Conservation (phyloP, 2,329 filamentous ascomycete genomes). For the Colletotrichum magnum region DNA sequence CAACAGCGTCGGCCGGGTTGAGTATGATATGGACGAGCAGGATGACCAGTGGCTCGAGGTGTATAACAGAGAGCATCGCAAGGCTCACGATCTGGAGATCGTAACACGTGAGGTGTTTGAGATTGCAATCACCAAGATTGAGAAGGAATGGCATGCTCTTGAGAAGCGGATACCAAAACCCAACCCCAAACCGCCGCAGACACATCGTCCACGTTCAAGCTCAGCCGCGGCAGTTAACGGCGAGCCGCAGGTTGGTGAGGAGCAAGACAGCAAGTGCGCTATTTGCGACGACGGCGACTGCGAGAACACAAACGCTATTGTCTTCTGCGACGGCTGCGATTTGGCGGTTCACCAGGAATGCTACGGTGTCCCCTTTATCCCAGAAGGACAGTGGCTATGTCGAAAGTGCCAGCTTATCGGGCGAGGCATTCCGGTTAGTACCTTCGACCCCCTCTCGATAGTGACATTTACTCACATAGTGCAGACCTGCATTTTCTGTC, state of each 20-base stretch:
- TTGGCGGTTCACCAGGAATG: conserved; percentile 98
- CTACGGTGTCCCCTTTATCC: conserved; percentile 98
- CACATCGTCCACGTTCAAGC: conserved; percentile 91
- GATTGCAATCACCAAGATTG: conserved; percentile 98
- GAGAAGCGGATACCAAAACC: conserved; percentile 98
- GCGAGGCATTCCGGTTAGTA: conserved; percentile 83
- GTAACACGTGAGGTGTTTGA: conserved; percentile 97
- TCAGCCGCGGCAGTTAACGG: conserved; percentile 96
- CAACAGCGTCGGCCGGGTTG: conserved; percentile 81
- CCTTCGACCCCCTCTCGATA: not conserved
- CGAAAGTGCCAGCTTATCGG: conserved; percentile 97
- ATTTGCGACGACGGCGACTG: conserved; percentile 99
- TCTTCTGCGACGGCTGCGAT: conserved; percentile 98
- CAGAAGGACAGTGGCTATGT: conserved; percentile 98
- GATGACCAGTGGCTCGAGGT: conserved; percentile 95
- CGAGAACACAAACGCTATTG: conserved; percentile 98
- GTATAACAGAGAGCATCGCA: conserved; percentile 80
- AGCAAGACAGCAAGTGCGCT: conserved; percentile 96
- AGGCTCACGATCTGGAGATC: conserved; percentile 79
- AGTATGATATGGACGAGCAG: conserved; percentile 99
- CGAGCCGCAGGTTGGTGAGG: conserved; percentile 88
- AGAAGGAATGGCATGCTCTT: conserved; percentile 97
- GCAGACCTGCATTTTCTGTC: conserved; percentile 96
- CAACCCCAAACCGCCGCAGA: conserved; percentile 95
- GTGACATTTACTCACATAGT: conserved; percentile 4